Conservation (phyloP, 2,329 filamentous ascomycete genomes). For the Aspergillus transmontanensis region DNA sequence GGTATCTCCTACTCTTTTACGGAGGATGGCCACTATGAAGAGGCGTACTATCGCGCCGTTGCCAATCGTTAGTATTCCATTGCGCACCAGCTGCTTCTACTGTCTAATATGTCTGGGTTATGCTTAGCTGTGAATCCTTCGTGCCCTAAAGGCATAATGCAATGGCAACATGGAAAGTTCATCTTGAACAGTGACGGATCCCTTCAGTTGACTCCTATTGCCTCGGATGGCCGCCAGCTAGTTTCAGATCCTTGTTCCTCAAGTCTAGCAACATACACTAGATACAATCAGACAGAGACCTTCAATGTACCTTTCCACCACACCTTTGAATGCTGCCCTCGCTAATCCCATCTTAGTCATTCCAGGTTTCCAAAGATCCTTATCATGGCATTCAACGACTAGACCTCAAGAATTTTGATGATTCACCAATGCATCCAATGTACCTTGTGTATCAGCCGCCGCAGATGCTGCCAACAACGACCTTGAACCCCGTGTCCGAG, state of each 20-base stretch:
- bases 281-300: conserved; percentile 66
- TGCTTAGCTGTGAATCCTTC: conserved; percentile 57
- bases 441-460: conserved; percentile 66
- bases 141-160: conserved; percentile 67
- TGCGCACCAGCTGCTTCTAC: neutral
- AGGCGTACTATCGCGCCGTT: conserved; percentile 69
- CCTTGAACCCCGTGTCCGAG: conserved; percentile 60
- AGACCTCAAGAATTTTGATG: conserved; percentile 66
- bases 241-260: conserved; percentile 66
- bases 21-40: conserved; percentile 67
- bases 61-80: conserved; percentile 62
- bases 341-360: conserved; percentile 35
- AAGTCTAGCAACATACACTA: conserved; percentile 59
- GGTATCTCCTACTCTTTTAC: conserved; percentile 77
- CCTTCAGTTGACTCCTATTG: conserved; percentile 62
- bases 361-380: conserved; percentile 54
- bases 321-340: neutral
- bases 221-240: conserved; percentile 68
- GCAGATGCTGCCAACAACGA: conserved; percentile 69
- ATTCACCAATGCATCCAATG: conserved; percentile 67
- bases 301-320: conserved; percentile 55
- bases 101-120: conserved; percentile 6
- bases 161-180: conserved; percentile 73
- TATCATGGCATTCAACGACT: conserved; percentile 66
- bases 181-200: conserved; percentile 59